These are phyloP conservation scores for Arthrobotrys entomopaga DNA, from an alignment of 2,329 filamentous ascomycete genomes.

Conservation along the genomic window DNA sequence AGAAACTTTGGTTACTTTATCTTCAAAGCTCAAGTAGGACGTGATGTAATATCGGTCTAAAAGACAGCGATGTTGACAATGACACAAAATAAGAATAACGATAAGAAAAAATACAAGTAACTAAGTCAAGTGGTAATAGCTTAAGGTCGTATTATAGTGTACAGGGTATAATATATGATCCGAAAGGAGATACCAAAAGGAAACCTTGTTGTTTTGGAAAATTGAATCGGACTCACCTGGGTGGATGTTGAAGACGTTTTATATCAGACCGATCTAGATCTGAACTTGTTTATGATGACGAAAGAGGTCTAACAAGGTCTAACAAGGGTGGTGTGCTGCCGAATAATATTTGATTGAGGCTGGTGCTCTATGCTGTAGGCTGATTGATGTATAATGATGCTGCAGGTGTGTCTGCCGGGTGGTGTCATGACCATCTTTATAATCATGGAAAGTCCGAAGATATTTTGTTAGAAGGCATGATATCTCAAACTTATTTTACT, in stretches of 20 bases:
- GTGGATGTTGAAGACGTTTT: conserved; percentile 49
- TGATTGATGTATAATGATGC: conserved; percentile 50
- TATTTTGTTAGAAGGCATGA: conserved; percentile 42
- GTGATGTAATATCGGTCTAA: no score
- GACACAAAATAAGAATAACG: background rate
- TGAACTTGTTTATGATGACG: conserved; percentile 11
- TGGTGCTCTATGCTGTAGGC: conserved; percentile 53
- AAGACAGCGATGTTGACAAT: no score
- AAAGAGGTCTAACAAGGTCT: conserved; percentile 24
- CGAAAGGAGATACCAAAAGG: conserved; percentile 12
- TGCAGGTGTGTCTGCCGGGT: conserved; percentile 54
- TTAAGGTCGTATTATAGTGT: conserved; percentile 13
- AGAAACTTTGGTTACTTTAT: conserved; percentile 7
- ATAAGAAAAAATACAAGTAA: background rate
- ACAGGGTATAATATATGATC: conserved; percentile 27
- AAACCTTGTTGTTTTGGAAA: conserved; percentile 32
- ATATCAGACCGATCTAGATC: conserved; percentile 40
- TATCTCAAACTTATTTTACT: conserved; percentile 53
- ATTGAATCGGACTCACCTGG: conserved; percentile 33
- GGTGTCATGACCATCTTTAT: conserved; percentile 55
- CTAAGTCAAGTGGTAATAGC: conserved; percentile 1
- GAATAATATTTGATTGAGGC: conserved; percentile 52
- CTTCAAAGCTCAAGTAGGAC: no score
- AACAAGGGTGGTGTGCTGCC: conserved; percentile 33
- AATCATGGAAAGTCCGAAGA: conserved; percentile 53